Percentiles rank a stretch among this genome's conserved stretches.
phyloP scores from a whole-genome alignment of 2,329 filamentous ascomycete genomes.

The Boeremia lycopersici region DNA sequence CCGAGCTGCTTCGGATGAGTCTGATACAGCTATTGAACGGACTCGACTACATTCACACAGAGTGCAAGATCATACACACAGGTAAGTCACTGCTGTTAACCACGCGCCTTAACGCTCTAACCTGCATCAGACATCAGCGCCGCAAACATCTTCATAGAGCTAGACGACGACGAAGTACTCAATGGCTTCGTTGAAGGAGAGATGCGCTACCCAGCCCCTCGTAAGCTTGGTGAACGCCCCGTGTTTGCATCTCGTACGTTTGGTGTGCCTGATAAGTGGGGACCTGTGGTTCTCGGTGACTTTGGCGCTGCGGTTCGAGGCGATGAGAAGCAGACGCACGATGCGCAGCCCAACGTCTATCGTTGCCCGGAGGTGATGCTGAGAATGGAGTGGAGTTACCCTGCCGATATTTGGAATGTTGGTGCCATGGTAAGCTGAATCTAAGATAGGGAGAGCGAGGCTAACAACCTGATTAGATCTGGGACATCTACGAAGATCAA shows the following conservation, averaged over 20 bases:
- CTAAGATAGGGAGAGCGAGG: background rate
- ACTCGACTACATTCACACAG: slow-evolving; percentile 51
- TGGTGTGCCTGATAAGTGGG: slow-evolving; percentile 34
- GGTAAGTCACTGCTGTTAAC: slow-evolving; percentile 31
- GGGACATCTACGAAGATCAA: slow-evolving; percentile 47
- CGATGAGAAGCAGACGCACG: slow-evolving; percentile 16
- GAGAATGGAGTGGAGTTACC: slow-evolving; percentile 43
- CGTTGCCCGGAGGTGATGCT: slow-evolving; percentile 49
- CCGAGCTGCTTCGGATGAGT: slow-evolving; percentile 47
- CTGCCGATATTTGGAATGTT: slow-evolving; percentile 49
- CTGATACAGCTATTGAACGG: slow-evolving; percentile 50
- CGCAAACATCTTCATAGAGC: slow-evolving; percentile 51
- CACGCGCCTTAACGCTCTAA: background rate
- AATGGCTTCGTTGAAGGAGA: slow-evolving; percentile 45
- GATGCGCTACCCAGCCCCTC: slow-evolving; percentile 44
- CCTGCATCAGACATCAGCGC: slow-evolving; percentile 50
- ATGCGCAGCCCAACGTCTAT: slow-evolving; percentile 46
- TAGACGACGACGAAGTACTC: slow-evolving; percentile 44
- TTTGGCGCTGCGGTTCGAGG: slow-evolving; percentile 19
- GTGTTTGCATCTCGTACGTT: slow-evolving; percentile 48
- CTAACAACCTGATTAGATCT: slow-evolving; percentile 34
- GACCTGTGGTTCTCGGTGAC: slow-evolving; percentile 42
- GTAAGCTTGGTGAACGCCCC: slow-evolving; percentile 42
- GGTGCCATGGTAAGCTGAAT: slow-evolving; percentile 38
- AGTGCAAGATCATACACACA: slow-evolving; percentile 54